These are phyloP conservation scores for Ceratocystis papillata DNA, from an alignment of 2,329 filamentous ascomycete species.

Conservation along the genomic window DNA sequence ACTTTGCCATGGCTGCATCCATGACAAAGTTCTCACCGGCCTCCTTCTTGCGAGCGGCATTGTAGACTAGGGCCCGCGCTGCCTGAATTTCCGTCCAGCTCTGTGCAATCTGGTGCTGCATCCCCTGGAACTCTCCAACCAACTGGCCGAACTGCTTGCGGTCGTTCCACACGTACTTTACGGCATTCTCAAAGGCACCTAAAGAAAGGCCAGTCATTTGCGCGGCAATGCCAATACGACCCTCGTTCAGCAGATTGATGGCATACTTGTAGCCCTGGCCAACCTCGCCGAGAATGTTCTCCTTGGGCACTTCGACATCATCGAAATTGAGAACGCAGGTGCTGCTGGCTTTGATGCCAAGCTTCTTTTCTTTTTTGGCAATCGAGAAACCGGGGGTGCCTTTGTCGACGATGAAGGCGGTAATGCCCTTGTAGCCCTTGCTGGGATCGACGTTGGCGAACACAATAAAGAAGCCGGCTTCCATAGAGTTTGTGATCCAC, in stretches of 20 bases:
- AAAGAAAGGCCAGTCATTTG: slow-evolving; percentile 97
- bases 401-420: slow-evolving; percentile 91
- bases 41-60: slow-evolving; percentile 95
- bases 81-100: slow-evolving; percentile 88
- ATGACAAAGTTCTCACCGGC: slow-evolving; percentile 88
- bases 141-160: slow-evolving; percentile 90
- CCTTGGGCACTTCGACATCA: slow-evolving; percentile 80
- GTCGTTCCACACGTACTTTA: slow-evolving; percentile 94
- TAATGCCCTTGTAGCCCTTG: slow-evolving; percentile 94
- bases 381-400: slow-evolving; percentile 79
- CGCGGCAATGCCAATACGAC: slow-evolving; percentile 91
- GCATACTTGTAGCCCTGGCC: slow-evolving; percentile 98
- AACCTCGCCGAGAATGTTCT: slow-evolving; percentile 76
- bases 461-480: slow-evolving; percentile 91
- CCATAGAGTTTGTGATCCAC: slow-evolving; percentile 99
- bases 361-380: slow-evolving; percentile 99
- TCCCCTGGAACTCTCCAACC: slow-evolving; percentile 94
- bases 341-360: slow-evolving; percentile 89
- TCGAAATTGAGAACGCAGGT: slow-evolving; percentile 98
- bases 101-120: slow-evolving; percentile 98
- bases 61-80: slow-evolving; percentile 85
- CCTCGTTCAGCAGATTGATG: slow-evolving; percentile 87
- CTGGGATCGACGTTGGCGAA: slow-evolving; percentile 90
- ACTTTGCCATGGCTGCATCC: slow-evolving; percentile 96
- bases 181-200: slow-evolving; percentile 91